These are phyloP conservation scores for Amyloporia xantha DNA, from an alignment of 768 basidiomycete genomes.

Conservation along the genomic window DNA sequence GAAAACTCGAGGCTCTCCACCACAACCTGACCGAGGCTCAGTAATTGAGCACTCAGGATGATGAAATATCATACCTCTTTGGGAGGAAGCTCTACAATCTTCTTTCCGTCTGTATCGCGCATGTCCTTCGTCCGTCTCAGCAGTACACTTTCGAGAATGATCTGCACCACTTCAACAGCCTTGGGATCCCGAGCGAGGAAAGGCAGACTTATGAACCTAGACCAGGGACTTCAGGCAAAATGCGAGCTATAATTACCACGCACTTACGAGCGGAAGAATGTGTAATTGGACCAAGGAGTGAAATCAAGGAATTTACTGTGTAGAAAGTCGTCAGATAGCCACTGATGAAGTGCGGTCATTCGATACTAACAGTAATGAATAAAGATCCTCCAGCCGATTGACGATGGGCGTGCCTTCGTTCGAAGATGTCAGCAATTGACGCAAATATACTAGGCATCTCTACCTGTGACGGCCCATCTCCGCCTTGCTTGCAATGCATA, in stretches of 20 bases:
- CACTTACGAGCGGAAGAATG: conserved; percentile 84
- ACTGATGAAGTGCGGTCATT: background rate
- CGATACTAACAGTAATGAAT: conserved; percentile 59
- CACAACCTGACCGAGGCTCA: conserved; percentile 37
- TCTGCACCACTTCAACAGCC: conserved; percentile 91
- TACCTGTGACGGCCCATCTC: conserved; percentile 88
- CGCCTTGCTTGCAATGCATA: conserved; percentile 75
- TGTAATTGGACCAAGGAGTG: conserved; percentile 73
- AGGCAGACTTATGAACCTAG: conserved; percentile 83
- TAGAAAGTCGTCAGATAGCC: conserved; percentile 20
- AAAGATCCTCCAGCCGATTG: conserved; percentile 87
- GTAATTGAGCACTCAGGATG: background rate
- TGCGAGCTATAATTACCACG: background rate
- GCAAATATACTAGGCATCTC: conserved; percentile 1
- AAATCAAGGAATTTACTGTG: conserved; percentile 70
- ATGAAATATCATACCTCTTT: conserved; percentile 54
- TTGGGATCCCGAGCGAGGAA: conserved; percentile 89
- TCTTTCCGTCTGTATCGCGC: conserved; percentile 79
- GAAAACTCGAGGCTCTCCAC: conserved; percentile 79
- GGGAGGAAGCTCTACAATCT: conserved; percentile 80
- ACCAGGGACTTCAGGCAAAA: background rate
- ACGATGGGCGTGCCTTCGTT: conserved; percentile 82
- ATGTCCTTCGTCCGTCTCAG: conserved; percentile 91
- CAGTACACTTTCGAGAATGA: conserved; percentile 83
- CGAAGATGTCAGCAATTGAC: background rate